Base-by-base conservation (phyloP, 1,284 basidiomycete species). In the Coniophora puteana region DNA sequence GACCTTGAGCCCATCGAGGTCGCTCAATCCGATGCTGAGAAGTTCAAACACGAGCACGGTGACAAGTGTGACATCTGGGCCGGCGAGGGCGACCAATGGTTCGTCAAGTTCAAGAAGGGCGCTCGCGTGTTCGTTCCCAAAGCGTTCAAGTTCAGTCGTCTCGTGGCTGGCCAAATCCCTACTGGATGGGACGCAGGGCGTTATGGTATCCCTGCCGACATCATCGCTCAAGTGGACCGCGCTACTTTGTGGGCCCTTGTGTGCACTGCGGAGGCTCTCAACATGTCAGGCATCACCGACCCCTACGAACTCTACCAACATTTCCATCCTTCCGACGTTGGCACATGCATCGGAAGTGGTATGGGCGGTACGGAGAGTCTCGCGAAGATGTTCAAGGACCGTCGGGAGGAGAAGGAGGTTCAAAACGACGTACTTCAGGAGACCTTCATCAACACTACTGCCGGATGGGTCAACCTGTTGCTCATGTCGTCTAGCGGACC, bases 361-460 rank as follows among this genome's bases (percentile, higher is more conserved):
- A 98, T 99, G 95, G 95, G 95, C 59, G 95, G 95, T 61, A 83
- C 92, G 56, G 80, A 82, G 46, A 89, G 86, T 53, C 74, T 96
- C 65, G 78, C 83, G 29, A 83, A 89, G 66, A 99, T 99, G 96
- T 99, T 99, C 81, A 94, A 91, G 66, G 96, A 98, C 58, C 88
- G 96, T 51, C 87, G 93, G 41, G 93, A 96, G 59, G 95, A 98
- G 71, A 88, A 87, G 65, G 93, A 97, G 34, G 93, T 98, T 3
- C 95, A 99, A 67, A 98, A 95, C 60, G 96, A 99, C 58, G 89
- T 99, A 51, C 72, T 99, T 24, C 96, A 99, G 66, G 95, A 99
- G 69, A 99, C 95, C 26, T 95, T 96, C 75, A 96, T 96, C 73
- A 96, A 96, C 67, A 95, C 93, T 3, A 93, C 92, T 30, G 93